Base-by-base conservation (phyloP, 164 flowering plant species). In the Dillenia turbinata region DNA sequence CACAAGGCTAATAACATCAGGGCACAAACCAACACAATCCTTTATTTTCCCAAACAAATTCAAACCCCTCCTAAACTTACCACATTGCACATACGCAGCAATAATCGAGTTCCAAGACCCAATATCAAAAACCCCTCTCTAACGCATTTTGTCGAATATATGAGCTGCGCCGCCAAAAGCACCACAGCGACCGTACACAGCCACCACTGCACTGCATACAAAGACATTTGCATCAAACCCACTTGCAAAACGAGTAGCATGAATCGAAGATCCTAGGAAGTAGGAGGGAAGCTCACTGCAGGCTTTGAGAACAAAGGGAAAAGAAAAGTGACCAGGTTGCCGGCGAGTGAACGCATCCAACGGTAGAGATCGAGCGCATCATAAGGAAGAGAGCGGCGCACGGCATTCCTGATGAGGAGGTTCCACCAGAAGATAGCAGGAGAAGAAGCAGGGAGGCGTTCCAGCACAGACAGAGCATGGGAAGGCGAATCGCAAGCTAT, bases 51-150 rank as follows among this genome's bases (percentile, higher is more conserved):
- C 69, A 73, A 87, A 81, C 78, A 85, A 22, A 47, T 66, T 56
- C 57, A 89, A 52, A 0, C 78, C 93, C 22, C 8, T 66, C 40
- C n/a, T 52, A 2, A 56, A 54, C 19, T 85, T 71, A 3, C 80
- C 81, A 57, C 56, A 62, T 66, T 83, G 85, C 15, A 79, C 70
- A 71, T 77, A 79, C 45, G 78, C 82, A 7, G 84, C 77, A 40
- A 82, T 72, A 53, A 89, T 80, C 17, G 93, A 84, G 62, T 87
- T 89, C 96, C 96, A 89, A 0, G 91, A 83, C 12, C 85, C 73
- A 14, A 71, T 69, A 69, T 89, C 96, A 5, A 16, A 58, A 2
- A 86, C 48, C 57, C 75, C 77, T 70, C 85, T 72, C 26, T 70
- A 62, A 56, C 14, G 48, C 83, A 81, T 59, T 71, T 87, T 82